A percentile compares a stretch with the other conserved stretches of the same genome.
Evolutionary conservation across 2,329 filamentous ascomycete genomes (phyloP).

Genomic region (Phaeosphaeriaceae sp.): DNA sequence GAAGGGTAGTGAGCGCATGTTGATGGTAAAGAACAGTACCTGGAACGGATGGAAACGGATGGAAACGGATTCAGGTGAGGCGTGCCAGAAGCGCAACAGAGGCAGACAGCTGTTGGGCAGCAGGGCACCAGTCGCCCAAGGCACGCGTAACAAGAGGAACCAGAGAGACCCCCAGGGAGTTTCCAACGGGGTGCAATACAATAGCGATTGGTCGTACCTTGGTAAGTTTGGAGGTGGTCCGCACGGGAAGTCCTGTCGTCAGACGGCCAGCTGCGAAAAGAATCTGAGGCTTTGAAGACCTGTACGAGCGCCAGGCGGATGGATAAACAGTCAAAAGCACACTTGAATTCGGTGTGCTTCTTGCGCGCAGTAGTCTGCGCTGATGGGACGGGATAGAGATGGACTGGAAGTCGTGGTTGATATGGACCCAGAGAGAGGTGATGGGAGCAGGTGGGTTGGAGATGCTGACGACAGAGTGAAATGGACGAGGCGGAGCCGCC

Average conservation of each 20-base stretch:
- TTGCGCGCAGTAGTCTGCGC: conserved; percentile 19
- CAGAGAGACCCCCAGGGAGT: conserved; percentile 24
- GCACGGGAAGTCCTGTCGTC: conserved; percentile 24
- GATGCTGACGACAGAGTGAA: conserved; percentile 11
- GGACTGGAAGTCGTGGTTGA: conserved; percentile 23
- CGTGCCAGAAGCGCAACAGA: conserved; percentile 29
- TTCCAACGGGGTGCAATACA: conserved; percentile 29
- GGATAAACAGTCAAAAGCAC: background rate
- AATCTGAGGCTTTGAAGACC: conserved; percentile 25
- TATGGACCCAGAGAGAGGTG: conserved; percentile 24
- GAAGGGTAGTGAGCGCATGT: conserved; percentile 42
- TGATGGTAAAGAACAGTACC: conserved; percentile 27
- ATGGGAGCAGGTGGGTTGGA: conserved; percentile 21
- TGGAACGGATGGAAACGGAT: conserved; percentile 23
- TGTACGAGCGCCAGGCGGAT: conserved; percentile 15
- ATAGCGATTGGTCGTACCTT: conserved; percentile 37
- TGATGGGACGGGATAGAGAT: conserved; percentile 25
- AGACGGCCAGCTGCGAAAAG: conserved; percentile 23
- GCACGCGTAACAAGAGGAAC: conserved; percentile 33
- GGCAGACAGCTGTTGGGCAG: conserved; percentile 21
- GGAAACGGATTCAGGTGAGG: conserved; percentile 29
- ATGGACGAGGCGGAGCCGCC: conserved; percentile 3
- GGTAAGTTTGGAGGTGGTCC: conserved; percentile 12
- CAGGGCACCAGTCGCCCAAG: conserved; percentile 32
- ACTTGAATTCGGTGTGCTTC: no score